These are phyloP conservation scores for Pseudogymnoascus verrucosus DNA, from an alignment of 2,329 filamentous ascomycete genomes.

Conservation along the genomic window DNA sequence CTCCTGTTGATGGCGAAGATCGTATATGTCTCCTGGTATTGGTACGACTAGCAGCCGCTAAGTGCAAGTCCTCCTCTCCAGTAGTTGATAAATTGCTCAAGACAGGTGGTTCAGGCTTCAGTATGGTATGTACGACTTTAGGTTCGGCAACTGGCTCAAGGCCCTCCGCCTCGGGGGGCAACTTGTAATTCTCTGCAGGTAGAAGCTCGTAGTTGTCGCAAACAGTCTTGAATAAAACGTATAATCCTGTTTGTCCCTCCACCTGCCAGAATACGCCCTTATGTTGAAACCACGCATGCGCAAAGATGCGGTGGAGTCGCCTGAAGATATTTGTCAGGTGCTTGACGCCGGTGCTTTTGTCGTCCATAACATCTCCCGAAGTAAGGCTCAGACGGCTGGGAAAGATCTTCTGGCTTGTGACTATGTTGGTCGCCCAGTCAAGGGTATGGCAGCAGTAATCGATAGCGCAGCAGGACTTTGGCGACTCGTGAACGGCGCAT, in stretches of 20 bases:
- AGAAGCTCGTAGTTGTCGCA: constrained; percentile 88
- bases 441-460: constrained; percentile 99
- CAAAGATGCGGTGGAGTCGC: constrained; percentile 90
- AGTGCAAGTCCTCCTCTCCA: constrained; percentile 37
- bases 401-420: constrained; percentile 92
- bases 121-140: constrained; percentile 28
- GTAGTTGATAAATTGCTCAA: constrained; percentile 19
- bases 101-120: constrained; percentile 29
- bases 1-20: constrained; percentile 72
- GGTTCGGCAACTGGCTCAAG: constrained; percentile 50
- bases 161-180: constrained; percentile 87
- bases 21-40: constrained; percentile 77
- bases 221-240: constrained; percentile 94
- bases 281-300: constrained; percentile 98
- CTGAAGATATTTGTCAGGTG: constrained; percentile 94
- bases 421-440: constrained; percentile 91
- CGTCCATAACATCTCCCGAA: constrained; percentile 40
- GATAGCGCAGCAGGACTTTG: constrained; percentile 95
- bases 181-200: constrained; percentile 89
- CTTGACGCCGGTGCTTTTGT: constrained; percentile 59
- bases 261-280: constrained; percentile 91
- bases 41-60: constrained; percentile 48
- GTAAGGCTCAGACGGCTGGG: constrained; percentile 57
- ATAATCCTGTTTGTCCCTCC: constrained; percentile 82
- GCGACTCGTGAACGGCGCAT: constrained; percentile 92